Conservation (phyloP, 352 stramenopile species). For the Sclerospora graminicola region DNA sequence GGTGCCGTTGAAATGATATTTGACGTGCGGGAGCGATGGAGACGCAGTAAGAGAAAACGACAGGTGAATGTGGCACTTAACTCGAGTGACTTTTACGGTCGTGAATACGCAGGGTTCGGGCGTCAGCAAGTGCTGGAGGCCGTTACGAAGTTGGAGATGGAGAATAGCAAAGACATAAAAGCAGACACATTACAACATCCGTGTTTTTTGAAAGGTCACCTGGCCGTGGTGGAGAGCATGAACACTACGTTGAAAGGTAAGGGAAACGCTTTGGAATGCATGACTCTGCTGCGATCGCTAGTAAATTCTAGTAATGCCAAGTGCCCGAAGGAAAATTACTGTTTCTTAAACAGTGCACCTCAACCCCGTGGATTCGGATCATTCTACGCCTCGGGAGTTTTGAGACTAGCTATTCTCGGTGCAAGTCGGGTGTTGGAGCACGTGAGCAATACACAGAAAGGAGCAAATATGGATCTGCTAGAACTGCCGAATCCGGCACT, state of each 20-base stretch:
- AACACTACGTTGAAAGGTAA: constrained; percentile 24
- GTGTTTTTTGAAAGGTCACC: constrained; percentile 30
- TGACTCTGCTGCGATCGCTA: constrained; percentile 28
- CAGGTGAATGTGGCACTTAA: constrained; percentile 50
- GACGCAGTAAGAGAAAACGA: constrained; percentile 46
- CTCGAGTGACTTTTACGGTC: constrained; percentile 53
- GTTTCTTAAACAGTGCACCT: constrained; percentile 29
- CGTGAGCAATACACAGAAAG: constrained; percentile 5
- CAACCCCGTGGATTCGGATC: constrained; percentile 31
- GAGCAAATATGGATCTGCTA: constrained; percentile 12
- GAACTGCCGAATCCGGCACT: constrained; percentile 40
- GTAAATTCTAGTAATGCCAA: constrained; percentile 37
- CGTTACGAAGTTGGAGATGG: constrained; percentile 23
- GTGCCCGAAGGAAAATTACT: constrained; percentile 45
- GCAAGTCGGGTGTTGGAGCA: constrained; percentile 25
- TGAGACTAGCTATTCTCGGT: constrained; percentile 16
- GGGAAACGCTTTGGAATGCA: constrained; percentile 38
- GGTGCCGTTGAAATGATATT: constrained; percentile 41
- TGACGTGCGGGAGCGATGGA: constrained; percentile 57
- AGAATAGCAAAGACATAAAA: constrained; percentile 2
- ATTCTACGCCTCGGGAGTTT: constrained; percentile 44
- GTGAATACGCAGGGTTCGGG: constrained; percentile 36
- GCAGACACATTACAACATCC: constrained; percentile 25
- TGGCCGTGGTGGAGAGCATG: constrained; percentile 4
- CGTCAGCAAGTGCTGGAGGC: constrained; percentile 15